Conservation (phyloP, 2,329 filamentous ascomycete genomes). For the Pseudogymnoascus pannorum region DNA sequence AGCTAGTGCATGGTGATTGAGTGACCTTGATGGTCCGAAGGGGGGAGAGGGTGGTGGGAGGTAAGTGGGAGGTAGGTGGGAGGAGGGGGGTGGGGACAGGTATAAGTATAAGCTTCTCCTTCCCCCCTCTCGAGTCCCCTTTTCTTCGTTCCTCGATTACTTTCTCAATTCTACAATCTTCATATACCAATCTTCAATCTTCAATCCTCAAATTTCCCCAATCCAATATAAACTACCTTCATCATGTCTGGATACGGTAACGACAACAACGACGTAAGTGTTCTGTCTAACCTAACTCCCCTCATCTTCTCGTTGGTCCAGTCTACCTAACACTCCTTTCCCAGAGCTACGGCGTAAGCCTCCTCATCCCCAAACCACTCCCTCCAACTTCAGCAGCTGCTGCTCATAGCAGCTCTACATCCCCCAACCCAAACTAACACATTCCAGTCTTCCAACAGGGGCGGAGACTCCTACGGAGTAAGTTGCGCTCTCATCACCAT, state of each 20-base stretch:
- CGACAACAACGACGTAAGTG: conserved; percentile 23
- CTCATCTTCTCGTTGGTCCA: neutral
- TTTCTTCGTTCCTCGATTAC: neutral
- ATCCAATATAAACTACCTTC: conserved; percentile 10
- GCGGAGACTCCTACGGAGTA: conserved; percentile 12
- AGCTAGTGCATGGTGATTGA: too few relatives aligned
- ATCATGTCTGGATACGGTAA: conserved; percentile 30
- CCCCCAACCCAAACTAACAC: neutral
- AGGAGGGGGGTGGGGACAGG: neutral
- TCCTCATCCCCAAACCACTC: neutral
- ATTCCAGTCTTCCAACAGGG: neutral
- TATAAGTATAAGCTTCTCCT: neutral
- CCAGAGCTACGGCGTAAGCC: conserved; percentile 15
- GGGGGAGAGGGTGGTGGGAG: neutral
- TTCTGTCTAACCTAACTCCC: neutral
- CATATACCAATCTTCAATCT: neutral
- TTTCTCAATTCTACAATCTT: neutral
- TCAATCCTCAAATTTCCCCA: conserved; percentile 10
- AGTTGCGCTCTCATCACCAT: neutral
- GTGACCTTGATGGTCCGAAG: neutral
- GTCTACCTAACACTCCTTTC: conserved; percentile 14
- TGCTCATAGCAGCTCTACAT: neutral
- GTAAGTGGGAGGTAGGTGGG: neutral
- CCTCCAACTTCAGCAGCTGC: neutral
- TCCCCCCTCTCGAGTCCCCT: neutral